Evolutionary conservation across 2,329 filamentous ascomycete genomes (phyloP).

Genomic region (Talaromyces piceae): DNA sequence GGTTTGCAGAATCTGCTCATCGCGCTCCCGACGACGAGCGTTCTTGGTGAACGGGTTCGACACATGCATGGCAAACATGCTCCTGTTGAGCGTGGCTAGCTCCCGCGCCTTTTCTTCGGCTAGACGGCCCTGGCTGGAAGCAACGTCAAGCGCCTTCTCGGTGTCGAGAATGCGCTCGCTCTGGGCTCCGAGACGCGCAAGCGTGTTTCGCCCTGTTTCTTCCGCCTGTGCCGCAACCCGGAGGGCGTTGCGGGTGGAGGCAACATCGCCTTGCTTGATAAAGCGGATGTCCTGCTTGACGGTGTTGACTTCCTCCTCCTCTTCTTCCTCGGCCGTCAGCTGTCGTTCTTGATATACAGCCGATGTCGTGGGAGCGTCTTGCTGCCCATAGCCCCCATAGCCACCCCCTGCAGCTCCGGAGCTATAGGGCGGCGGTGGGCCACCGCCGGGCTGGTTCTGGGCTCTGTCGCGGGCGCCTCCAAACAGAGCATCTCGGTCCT

Average conservation of each 20-base stretch:
- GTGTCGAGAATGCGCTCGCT: constrained; percentile 75
- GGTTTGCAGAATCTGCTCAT: constrained; percentile 62
- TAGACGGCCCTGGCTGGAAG: constrained; percentile 65
- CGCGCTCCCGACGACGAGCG: constrained; percentile 55
- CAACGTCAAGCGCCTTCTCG: constrained; percentile 73
- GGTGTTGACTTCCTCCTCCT: constrained; percentile 63
- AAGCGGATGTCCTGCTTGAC: constrained; percentile 68
- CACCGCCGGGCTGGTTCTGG: constrained; percentile 36
- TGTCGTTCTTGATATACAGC: constrained; percentile 60
- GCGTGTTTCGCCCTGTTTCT: constrained; percentile 62
- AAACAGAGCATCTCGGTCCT: constrained; percentile 53
- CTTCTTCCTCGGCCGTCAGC: constrained; percentile 73
- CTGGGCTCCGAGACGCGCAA: constrained; percentile 67
- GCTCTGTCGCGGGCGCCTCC: constrained; percentile 47
- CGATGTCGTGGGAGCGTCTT: constrained; percentile 18
- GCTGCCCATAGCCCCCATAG: constrained; percentile 18
- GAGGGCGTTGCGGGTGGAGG: constrained; percentile 63
- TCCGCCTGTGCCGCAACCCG: constrained; percentile 61
- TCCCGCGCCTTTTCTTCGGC: constrained; percentile 76
- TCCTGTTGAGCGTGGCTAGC: constrained; percentile 75
- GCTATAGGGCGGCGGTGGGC: constrained; percentile 26
- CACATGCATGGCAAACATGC: constrained; percentile 83
- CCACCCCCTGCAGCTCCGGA: constrained; percentile 25
- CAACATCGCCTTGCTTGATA: constrained; percentile 69
- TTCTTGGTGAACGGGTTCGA: constrained; percentile 69